These are phyloP conservation scores for Termitomyces sp. DNA, from an alignment of 1,284 basidiomycete genomes.

Conservation along the genomic window DNA sequence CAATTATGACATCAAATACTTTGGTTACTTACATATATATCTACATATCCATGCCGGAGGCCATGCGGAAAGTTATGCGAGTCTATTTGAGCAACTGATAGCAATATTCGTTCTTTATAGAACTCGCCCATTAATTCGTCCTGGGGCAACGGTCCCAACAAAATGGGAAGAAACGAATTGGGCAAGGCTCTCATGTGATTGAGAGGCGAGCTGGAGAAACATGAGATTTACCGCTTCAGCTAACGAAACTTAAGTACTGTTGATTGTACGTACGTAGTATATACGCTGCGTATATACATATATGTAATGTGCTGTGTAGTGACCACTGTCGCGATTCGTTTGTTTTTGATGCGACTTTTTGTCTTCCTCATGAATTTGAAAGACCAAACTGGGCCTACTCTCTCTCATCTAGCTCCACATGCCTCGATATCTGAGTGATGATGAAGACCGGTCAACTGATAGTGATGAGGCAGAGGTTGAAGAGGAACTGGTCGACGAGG, in stretches of 20 bases:
- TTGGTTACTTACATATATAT: no score
- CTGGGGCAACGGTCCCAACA: conserved; percentile 63
- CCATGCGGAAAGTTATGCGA: no score
- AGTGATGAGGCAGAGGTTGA: conserved; percentile 14
- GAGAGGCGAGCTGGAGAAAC: conserved; percentile 37
- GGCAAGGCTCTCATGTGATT: conserved; percentile 64
- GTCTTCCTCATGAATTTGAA: conserved; percentile 2
- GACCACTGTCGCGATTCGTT: background rate
- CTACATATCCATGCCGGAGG: no score
- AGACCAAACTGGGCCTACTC: background rate
- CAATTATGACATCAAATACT: no score
- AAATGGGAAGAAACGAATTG: conserved; percentile 61
- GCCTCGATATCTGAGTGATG: conserved; percentile 8
- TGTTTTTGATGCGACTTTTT: background rate
- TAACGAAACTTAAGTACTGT: background rate
- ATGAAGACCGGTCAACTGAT: conserved; percentile 11
- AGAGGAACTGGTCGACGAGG: conserved; percentile 16
- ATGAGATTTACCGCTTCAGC: conserved; percentile 13
- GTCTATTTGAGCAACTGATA: no score
- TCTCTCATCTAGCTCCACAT: background rate
- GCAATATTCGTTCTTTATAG: conserved; percentile 32
- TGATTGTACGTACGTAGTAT: no score
- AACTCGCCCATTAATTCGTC: conserved; percentile 62
- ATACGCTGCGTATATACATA: no score
- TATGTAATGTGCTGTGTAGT: background rate